Evolutionary conservation across 2,329 filamentous ascomycete species (phyloP), one percentile per base, ranked within the genome.

Genomic region (Colletotrichum sp.): DNA sequence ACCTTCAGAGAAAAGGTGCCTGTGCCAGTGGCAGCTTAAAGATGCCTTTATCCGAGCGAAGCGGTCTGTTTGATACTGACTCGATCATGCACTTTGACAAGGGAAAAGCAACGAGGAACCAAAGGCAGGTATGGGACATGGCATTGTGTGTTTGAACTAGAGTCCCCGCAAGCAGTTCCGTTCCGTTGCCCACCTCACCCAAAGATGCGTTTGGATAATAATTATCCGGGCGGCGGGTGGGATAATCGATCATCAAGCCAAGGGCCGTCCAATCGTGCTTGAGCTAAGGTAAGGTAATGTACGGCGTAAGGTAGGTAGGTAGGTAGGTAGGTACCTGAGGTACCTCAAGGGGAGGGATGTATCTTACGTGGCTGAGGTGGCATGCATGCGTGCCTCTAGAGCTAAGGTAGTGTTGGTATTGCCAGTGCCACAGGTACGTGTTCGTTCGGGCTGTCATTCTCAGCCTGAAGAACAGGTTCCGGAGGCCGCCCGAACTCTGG

Each of bases 401-500:
- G 24, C 57, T 18, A 28, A n/a, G 24, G 21, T 28, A 32, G 24
- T 28, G 58, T 32, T 28, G 57, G 34, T 18, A 24, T 9, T 13
- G 18, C 60, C n/a, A 36, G 16, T 13, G 18, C 60, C n/a, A n/a
- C 36, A 65, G 21, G 61, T 48, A 65, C 34, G 24, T 65, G 24
- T 65, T 74, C 57, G 66, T 65, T 74, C 57, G 66, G 32, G n/a
- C 58, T 71, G 24, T 24, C 32, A 36, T n/a, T 43, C 21, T 24
- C 71, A 64, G 43, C 16, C 21, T 58, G 55, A 34, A 64, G 30
- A 70, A 60, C 24, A 38, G 30, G 72, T 36, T 21, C 15, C 69
- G 72, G 68, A 75, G 72, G 72, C 72, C 69, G 72, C 72, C 72
- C 38, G 63, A 72, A 61, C 38, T 75, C 30, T 64, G n/a, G 21